Conservation (phyloP, 1,284 basidiomycete genomes). For the Tilletia horrida region DNA sequence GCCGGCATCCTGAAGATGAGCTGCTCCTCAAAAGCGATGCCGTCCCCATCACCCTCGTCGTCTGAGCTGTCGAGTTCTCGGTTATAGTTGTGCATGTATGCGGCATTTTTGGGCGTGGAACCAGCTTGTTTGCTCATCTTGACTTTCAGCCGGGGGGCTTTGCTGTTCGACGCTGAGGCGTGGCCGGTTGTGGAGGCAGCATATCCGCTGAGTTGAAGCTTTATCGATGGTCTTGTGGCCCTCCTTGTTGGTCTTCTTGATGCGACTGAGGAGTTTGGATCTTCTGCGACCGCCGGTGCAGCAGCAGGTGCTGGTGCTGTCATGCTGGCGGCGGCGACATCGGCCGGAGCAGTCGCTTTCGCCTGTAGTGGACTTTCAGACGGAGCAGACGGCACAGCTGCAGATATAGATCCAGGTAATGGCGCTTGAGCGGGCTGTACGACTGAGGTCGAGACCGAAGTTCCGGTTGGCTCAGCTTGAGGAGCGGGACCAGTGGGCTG, state of each 20-base stretch:
- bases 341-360: no score
- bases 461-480: no score
- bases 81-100: conserved; percentile 61
- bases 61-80: conserved; percentile 92
- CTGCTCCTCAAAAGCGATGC: conserved; percentile 90
- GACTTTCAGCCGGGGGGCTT: conserved; percentile 21
- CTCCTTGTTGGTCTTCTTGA: not conserved
- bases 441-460: no score
- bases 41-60: conserved; percentile 62
- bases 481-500: no score
- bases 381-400: no score
- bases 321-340: no score
- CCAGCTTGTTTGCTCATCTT: conserved; percentile 21
- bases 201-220: not conserved
- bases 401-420: no score
- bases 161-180: not conserved
- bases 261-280: not conserved
- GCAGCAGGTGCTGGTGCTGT: not conserved
- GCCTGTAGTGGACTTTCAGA: no score
- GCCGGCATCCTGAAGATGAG: conserved; percentile 87
- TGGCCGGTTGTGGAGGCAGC: not conserved
- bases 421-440: no score
- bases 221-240: not conserved
- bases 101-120: conserved; percentile 41
- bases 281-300: not conserved